Evolutionary conservation across 495 filamentous ascomycete genomes (phyloP).

Genomic region (Neurospora sublineolata): DNA sequence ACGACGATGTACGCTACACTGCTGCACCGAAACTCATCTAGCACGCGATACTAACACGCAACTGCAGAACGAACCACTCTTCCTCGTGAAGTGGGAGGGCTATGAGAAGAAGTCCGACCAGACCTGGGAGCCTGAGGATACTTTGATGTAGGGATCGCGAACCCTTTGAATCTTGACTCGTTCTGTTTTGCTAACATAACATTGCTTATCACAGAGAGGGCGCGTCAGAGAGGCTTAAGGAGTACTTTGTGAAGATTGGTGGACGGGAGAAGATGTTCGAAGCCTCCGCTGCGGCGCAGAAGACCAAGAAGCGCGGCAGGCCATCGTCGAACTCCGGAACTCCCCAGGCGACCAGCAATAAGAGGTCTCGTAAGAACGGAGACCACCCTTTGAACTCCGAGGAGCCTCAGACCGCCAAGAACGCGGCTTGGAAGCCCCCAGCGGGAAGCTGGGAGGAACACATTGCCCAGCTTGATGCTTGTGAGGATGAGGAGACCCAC

Average conservation of each 20-base stretch:
- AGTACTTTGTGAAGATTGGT: slow-evolving; percentile 35
- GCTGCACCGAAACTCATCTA: neutral
- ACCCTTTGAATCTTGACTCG: neutral
- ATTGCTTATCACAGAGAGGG: slow-evolving; percentile 23
- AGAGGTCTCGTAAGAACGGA: slow-evolving; percentile 26
- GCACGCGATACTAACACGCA: neutral
- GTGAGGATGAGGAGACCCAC: slow-evolving; percentile 38
- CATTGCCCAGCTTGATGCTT: slow-evolving; percentile 43
- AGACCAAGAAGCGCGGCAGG: slow-evolving; percentile 37
- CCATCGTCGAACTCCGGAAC: slow-evolving; percentile 16
- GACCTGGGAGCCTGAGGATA: slow-evolving; percentile 52
- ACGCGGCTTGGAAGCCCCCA: slow-evolving; percentile 39
- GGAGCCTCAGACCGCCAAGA: slow-evolving; percentile 24
- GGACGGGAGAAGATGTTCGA: slow-evolving; percentile 43
- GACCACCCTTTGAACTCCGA: slow-evolving; percentile 21
- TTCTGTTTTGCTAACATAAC: slow-evolving; percentile 1
- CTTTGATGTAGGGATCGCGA: slow-evolving; percentile 33
- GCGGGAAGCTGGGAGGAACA: slow-evolving; percentile 48
- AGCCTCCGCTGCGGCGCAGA: slow-evolving; percentile 23
- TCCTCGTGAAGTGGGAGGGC: slow-evolving; percentile 51
- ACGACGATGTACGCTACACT: slow-evolving; percentile 30
- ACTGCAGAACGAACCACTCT: slow-evolving; percentile 30
- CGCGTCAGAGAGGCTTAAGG: slow-evolving; percentile 31
- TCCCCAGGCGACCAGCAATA: slow-evolving; percentile 18
- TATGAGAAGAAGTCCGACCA: slow-evolving; percentile 46